Conservation (phyloP, 2,329 filamentous ascomycete species). For the Paramyrothecium roridum region DNA sequence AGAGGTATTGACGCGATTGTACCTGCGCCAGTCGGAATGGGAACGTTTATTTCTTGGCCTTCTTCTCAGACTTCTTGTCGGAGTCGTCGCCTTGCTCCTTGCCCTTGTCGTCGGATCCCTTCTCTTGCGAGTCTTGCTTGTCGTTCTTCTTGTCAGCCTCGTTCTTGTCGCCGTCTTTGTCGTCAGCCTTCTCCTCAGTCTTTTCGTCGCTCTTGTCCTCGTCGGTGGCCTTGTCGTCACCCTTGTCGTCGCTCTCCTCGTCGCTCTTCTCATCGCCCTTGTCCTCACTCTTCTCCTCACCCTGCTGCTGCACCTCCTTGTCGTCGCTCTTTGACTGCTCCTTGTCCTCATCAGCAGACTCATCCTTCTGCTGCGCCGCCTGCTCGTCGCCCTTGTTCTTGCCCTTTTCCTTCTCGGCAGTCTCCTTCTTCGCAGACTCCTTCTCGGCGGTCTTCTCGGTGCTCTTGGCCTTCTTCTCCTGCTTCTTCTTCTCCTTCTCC, state of each 20-base stretch:
- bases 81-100: not conserved
- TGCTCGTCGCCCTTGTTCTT: conserved; percentile 11
- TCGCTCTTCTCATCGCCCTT: conserved; percentile 7
- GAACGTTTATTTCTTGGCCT: conserved; percentile 2
- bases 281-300: no score
- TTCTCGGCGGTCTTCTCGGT: conserved; percentile 7
- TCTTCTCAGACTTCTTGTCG: conserved; percentile 3
- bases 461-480: conserved; percentile 2
- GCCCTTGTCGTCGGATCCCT: not conserved
- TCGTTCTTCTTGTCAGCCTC: not conserved
- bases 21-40: no score
- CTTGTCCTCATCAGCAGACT: conserved; percentile 4
- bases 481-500: conserved; percentile 7
- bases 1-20: no score
- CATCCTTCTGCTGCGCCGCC: conserved; percentile 7
- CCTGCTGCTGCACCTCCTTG: no score
- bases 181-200: conserved; percentile 6
- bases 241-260: conserved; percentile 7
- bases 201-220: conserved; percentile 4
- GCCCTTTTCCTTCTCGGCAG: conserved; percentile 2
- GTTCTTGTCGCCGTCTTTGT: not conserved
- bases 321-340: conserved; percentile 6
- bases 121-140: not conserved
- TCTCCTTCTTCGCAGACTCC: not conserved
- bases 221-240: conserved; percentile 7